Evolutionary conservation across 495 filamentous ascomycete genomes (phyloP).

Genomic region (Aspergillus panamensis): DNA sequence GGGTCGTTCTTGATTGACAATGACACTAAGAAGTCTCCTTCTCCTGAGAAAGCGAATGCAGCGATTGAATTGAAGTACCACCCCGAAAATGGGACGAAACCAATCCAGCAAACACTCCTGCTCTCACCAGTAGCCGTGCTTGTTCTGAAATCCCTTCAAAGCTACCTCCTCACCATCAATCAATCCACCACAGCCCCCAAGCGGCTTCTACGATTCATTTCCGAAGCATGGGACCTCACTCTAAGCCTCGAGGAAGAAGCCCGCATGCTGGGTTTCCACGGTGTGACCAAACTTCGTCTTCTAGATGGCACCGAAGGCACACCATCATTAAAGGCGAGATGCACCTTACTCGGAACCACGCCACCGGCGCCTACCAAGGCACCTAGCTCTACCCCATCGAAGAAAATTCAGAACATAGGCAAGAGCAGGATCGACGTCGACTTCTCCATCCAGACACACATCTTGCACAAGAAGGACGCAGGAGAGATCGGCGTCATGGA

Average conservation of each 20-base stretch:
- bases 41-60: constrained; percentile 18
- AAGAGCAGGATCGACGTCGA: constrained; percentile 40
- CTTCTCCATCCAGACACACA: constrained; percentile 36
- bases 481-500: constrained; percentile 31
- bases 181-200: constrained; percentile 35
- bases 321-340: constrained; percentile 39
- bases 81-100: constrained; percentile 18
- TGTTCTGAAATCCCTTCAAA: constrained; percentile 39
- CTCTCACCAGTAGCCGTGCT: constrained; percentile 37
- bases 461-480: constrained; percentile 17
- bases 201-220: constrained; percentile 38
- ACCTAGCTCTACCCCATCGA: constrained; percentile 12
- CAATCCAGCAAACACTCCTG: background rate
- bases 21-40: constrained; percentile 1
- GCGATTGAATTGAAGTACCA: constrained; percentile 32
- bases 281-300: constrained; percentile 42
- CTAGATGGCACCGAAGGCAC: constrained; percentile 25
- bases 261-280: constrained; percentile 47
- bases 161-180: constrained; percentile 30
- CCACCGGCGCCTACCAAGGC: constrained; percentile 19
- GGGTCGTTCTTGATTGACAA: constrained; percentile 48
- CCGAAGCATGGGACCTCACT: constrained; percentile 41
- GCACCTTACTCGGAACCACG: constrained; percentile 35
- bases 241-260: constrained; percentile 42
- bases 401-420: constrained; percentile 18